A percentile compares a stretch with the other conserved stretches of the same genome.
Evolutionary conservation across 805 yeast species (phyloP).

Genomic region (Ogataea minuta): DNA sequence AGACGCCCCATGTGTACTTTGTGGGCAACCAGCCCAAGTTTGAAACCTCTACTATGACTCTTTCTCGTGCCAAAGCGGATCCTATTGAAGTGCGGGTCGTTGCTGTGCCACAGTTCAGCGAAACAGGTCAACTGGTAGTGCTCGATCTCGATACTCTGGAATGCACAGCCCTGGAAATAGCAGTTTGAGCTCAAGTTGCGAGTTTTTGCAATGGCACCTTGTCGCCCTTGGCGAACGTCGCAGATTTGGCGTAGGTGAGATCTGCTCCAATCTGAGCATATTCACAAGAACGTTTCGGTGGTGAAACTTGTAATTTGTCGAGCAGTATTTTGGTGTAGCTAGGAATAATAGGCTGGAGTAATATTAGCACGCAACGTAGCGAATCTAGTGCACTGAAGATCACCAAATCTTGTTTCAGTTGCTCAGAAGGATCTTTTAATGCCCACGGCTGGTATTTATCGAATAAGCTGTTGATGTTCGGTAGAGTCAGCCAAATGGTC

Average conservation of each 20-base stretch:
- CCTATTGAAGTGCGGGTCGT: slow-evolving; percentile 47
- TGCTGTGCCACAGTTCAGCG: slow-evolving; percentile 67
- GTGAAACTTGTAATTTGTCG: slow-evolving; percentile 58
- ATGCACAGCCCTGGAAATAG: slow-evolving; percentile 46
- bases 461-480: slow-evolving; percentile 61
- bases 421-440: slow-evolving; percentile 32
- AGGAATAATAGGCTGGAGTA: slow-evolving; percentile 76
- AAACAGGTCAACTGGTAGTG: slow-evolving; percentile 62
- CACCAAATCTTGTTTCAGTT: slow-evolving; percentile 45
- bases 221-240: slow-evolving; percentile 32
- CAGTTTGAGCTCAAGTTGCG: slow-evolving; percentile 9
- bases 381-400: slow-evolving; percentile 70
- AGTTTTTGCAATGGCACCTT: slow-evolving; percentile 33
- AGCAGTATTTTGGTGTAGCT: slow-evolving; percentile 52
- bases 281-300: slow-evolving; percentile 39
- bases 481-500: slow-evolving; percentile 57
- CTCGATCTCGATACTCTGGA: slow-evolving; percentile 58
- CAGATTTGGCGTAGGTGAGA: slow-evolving; percentile 54
- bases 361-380: slow-evolving; percentile 61
- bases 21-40: slow-evolving; percentile 79
- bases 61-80: slow-evolving; percentile 34
- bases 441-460: slow-evolving; percentile 80
- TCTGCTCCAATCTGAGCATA: slow-evolving; percentile 59
- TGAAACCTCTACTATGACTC: slow-evolving; percentile 42
- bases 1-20: slow-evolving; percentile 83